These are phyloP conservation scores for Schizothecium vesticola DNA, from an alignment of 495 filamentous ascomycete species.

Conservation along the genomic window DNA sequence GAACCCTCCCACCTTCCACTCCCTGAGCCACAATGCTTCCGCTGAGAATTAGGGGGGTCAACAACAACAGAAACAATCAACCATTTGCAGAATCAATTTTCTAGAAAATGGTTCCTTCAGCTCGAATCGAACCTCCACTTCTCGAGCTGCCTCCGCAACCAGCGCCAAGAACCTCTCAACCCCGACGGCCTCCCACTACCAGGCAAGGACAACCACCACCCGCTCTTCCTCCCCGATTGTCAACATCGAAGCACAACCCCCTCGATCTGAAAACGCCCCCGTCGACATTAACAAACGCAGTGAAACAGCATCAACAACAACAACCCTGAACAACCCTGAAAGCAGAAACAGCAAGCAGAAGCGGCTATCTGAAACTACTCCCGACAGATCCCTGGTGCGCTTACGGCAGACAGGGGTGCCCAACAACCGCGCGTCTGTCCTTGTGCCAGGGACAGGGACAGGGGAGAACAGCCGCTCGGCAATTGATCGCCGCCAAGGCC, in stretches of 20 bases:
- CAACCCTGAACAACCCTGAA: too few relatives aligned
- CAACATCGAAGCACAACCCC: background rate
- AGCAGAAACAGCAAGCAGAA: background rate
- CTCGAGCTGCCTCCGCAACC: too few relatives aligned
- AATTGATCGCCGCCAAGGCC: background rate
- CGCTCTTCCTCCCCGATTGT: background rate
- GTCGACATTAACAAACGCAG: background rate
- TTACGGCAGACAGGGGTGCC: background rate
- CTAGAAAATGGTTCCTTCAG: background rate
- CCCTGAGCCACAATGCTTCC: background rate
- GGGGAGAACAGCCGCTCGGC: background rate
- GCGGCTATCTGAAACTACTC: background rate
- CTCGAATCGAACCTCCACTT: background rate
- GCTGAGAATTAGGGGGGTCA: background rate
- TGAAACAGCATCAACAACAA: background rate
- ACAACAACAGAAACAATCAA: background rate
- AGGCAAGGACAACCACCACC: too few relatives aligned
- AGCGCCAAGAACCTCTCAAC: background rate
- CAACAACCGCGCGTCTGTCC: background rate
- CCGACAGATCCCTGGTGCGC: too few relatives aligned
- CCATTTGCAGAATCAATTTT: background rate
- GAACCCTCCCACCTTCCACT: constrained; percentile 1
- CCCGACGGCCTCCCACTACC: background rate
- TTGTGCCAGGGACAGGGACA: background rate
- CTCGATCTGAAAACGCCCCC: background rate